Conservation (phyloP, 306 rosid genomes). For the Fragaria vesca region DNA sequence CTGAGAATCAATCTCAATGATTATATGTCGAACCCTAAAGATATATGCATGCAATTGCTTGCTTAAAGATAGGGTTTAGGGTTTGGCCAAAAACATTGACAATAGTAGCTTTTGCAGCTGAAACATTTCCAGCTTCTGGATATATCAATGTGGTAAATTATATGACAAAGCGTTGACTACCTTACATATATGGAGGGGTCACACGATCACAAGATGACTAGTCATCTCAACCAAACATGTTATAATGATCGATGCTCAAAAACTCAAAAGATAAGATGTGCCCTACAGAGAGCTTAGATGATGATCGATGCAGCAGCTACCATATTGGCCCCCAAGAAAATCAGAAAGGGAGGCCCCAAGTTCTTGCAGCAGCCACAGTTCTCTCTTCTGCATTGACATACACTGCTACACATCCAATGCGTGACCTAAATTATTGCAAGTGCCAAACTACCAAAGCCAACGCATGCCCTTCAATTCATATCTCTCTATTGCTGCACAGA, state of each 20-base stretch:
- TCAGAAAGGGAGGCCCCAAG: not conserved
- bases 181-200: conserved; percentile 3
- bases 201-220: not conserved
- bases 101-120: not conserved
- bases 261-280: not conserved
- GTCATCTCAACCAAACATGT: not conserved
- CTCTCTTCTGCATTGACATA: not conserved
- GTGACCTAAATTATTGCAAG: conserved; percentile 63
- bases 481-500: conserved; percentile 27
- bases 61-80: not conserved
- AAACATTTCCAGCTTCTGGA: not conserved
- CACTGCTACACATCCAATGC: conserved; percentile 51
- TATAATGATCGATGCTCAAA: not conserved
- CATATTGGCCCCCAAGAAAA: not conserved
- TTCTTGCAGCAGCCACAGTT: not conserved
- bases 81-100: not conserved
- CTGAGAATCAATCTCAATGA: too few relatives aligned
- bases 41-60: not conserved
- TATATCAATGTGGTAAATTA: not conserved
- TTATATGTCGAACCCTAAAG: not conserved
- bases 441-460: conserved; percentile 8
- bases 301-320: conserved; percentile 1
- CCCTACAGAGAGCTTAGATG: not conserved
- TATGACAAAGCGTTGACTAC: conserved; percentile 3
- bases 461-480: not conserved